Percentiles rank a stretch among this genome's conserved stretches.
phyloP scores from a whole-genome alignment of 108 stramenopile species.

The Tribonema minus region DNA sequence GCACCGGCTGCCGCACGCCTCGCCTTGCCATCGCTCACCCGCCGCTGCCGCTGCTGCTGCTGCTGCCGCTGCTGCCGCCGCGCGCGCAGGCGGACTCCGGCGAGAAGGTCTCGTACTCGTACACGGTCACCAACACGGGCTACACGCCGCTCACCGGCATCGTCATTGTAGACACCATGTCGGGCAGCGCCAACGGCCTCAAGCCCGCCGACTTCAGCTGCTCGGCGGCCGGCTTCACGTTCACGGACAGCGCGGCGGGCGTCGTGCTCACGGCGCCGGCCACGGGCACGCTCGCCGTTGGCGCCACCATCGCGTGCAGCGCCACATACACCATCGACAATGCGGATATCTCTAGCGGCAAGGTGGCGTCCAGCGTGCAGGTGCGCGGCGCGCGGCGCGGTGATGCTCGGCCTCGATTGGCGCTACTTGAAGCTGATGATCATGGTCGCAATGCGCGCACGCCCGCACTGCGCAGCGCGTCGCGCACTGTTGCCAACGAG shows the following conservation, averaged over 20 bases:
- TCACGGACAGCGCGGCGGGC: neutral
- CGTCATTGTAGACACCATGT: neutral
- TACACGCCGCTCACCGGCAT: neutral
- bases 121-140: neutral
- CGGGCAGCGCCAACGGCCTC: neutral
- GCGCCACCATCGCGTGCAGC: too few relatives aligned
- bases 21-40: too few relatives aligned
- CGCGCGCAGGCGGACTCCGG: neutral
- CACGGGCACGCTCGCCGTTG: too few relatives aligned
- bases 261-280: neutral
- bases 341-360: neutral
- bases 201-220: too few relatives aligned
- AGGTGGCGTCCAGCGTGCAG: neutral
- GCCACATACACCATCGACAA: too few relatives aligned
- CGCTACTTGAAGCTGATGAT: neutral
- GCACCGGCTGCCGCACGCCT: too few relatives aligned
- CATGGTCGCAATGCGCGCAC: neutral
- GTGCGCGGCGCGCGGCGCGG: neutral
- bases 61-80: neutral
- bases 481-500: neutral
- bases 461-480: neutral
- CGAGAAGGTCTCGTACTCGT: neutral
- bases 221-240: neutral
- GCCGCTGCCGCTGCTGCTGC: too few relatives aligned
- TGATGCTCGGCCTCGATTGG: neutral